Base-by-base conservation (phyloP, 2,329 filamentous ascomycete genomes). In the Xylaria multiplex region DNA sequence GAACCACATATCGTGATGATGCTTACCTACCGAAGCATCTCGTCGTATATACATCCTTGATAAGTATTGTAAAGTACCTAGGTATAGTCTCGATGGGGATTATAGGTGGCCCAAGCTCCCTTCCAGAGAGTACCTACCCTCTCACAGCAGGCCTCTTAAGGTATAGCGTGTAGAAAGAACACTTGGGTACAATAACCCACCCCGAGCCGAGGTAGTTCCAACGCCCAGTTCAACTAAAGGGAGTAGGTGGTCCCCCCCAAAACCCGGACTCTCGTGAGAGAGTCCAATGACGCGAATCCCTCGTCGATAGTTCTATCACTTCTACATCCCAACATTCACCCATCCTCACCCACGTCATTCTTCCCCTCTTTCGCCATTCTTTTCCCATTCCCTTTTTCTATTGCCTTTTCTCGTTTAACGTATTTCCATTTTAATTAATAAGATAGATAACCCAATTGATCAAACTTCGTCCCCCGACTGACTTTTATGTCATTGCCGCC, bases 401-500 rank as follows among this genome's bases (percentile, higher is more conserved):
- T 42, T 6, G 19, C 27, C 2, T 19, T 57, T 35, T 52, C n/a
- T 42, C 14, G 46, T 11, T 37, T 7, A 16, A 13, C 30, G 3
- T 22, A 22, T 19, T 37, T 0, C 16, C 9, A 37, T 35, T 22
- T 30, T 45, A 27, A 42, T 30, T 45, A 27, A 42, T 55, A 27
- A 35, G 19, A n/a, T 27, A 48, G 11, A 54, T 40, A 49, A 32
- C 53, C 11, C 8, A 35, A 35, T 40, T 19, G 22, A 24, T 16
- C 16, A 19, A 48, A 27, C 6, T 32, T 9, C n/a, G 37, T 27
- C 11, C 49, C 13, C 27, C 13, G 54, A 45, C 43, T 43, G 43
- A 60, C 55, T 53, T 43, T 52, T 64, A 74, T 74, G 71, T 69
- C 73, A 24, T 62, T 61, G 45, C 67, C 70, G 32, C 62, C 68